These are phyloP conservation scores for Daldinia eschscholtzii DNA, from an alignment of 2,329 filamentous ascomycete species.

Conservation along the genomic window DNA sequence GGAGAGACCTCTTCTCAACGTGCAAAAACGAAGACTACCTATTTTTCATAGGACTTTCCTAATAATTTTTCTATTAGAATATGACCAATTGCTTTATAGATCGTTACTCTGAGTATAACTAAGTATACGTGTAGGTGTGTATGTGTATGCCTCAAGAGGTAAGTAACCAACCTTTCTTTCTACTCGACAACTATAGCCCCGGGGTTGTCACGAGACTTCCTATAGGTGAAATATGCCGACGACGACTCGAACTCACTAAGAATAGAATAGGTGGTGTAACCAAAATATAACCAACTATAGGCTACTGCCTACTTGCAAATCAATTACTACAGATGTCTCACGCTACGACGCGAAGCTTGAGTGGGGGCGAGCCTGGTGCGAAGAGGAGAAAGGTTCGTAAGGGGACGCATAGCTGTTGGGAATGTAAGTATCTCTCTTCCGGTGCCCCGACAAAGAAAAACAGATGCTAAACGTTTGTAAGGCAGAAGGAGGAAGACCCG, in stretches of 20 bases:
- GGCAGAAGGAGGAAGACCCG: conserved; percentile 62
- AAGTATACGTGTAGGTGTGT: not conserved
- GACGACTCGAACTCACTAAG: not conserved
- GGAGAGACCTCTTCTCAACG: conserved; percentile 5
- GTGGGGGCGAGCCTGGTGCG: conserved; percentile 42
- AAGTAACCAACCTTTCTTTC: not conserved
- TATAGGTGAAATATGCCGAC: not conserved
- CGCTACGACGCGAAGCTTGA: conserved; percentile 31
- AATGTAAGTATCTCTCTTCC: conserved; percentile 57
- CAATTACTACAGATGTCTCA: conserved; percentile 19
- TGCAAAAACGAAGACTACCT: conserved; percentile 3
- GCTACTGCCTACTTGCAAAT: not conserved
- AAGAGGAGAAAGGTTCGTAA: conserved; percentile 62
- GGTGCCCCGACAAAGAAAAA: too few species aligned
- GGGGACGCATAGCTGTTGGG: conserved; percentile 68
- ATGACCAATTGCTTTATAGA: not conserved
- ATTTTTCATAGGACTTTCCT: not conserved
- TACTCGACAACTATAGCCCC: not conserved
- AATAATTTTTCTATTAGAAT: not conserved
- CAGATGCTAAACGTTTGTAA: conserved; percentile 33
- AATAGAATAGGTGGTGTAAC: not conserved
- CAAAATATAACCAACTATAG: not conserved
- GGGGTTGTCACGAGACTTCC: not conserved
- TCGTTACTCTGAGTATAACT: not conserved
- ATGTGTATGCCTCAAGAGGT: not conserved